Evolutionary conservation across 1,284 basidiomycete genomes (phyloP).

Genomic region (Sanguinoderma infundibulare): DNA sequence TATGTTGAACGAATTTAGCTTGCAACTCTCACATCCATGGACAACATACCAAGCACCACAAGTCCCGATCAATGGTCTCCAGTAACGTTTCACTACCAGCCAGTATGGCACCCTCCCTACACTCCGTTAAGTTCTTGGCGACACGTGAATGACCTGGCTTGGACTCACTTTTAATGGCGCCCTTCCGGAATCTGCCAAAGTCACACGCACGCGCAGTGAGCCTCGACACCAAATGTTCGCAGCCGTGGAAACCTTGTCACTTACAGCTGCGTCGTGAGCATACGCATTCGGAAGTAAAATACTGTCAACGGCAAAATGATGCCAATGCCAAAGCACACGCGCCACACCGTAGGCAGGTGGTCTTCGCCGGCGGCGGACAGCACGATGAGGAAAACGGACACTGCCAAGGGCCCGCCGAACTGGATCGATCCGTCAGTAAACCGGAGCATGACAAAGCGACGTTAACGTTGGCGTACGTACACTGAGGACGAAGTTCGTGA

Average conservation of each 20-base stretch:
- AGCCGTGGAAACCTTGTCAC: slow-evolving; percentile 13
- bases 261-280: slow-evolving; percentile 70
- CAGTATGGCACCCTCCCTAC: slow-evolving; percentile 63
- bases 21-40: background rate
- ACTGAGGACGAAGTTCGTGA: slow-evolving; percentile 72
- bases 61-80: slow-evolving; percentile 71
- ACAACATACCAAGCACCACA: slow-evolving; percentile 66
- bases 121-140: slow-evolving; percentile 3
- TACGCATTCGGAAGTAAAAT: slow-evolving; percentile 73
- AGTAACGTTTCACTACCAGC: slow-evolving; percentile 69
- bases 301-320: slow-evolving; percentile 71
- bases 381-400: slow-evolving; percentile 74
- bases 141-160: slow-evolving; percentile 18
- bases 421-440: slow-evolving; percentile 34
- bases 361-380: slow-evolving; percentile 67
- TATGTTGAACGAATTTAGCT: slow-evolving; percentile 11
- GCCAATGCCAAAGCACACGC: slow-evolving; percentile 76
- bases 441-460: slow-evolving; percentile 14
- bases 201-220: background rate
- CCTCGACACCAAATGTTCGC: slow-evolving; percentile 1
- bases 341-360: slow-evolving; percentile 75
- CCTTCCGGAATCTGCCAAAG: slow-evolving; percentile 47
- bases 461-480: slow-evolving; percentile 34
- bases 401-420: slow-evolving; percentile 75
- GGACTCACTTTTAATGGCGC: slow-evolving; percentile 68